Base-by-base conservation (phyloP, 495 filamentous ascomycete genomes). In the Penicillium chermesinum region DNA sequence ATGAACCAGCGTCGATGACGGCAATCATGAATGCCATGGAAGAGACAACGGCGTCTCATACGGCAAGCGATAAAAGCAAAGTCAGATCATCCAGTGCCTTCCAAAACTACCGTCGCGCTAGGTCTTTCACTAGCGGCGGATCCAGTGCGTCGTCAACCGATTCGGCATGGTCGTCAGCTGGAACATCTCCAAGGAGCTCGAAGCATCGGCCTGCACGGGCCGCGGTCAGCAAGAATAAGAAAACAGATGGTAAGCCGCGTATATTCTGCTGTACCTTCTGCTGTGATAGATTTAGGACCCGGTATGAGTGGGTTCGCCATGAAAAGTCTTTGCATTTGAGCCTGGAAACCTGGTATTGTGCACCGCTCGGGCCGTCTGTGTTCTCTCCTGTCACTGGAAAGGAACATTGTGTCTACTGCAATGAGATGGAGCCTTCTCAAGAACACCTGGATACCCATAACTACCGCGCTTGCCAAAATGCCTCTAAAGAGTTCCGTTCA, bases 301-400 rank as follows among this genome's bases (percentile, higher is more conserved):
- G 87, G 56, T 85, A 87, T 61, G 86, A 89, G 63, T 89, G 86
- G 85, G 79, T 85, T 47, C 71, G 86, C 33, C 86, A 89, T 58
- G 86, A 89, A 58, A 89, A 88, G 52, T 84, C 83, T 3, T 63
- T 88, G 17, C 86, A 89, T 62, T 57, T 89, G 35, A 82, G 77
- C 8, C 72, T 89, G 0, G 86, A 89, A 57, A 79, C 83, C 22
- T 89, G 86, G 86, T 78, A 83, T 13, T 89, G 85, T 58, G 77
- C 79, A 12, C 83, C 84, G 0, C 65, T 80, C 34, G 85, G 85
- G 1, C 41, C 49, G 0, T 49, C 41, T 2, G 41, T 53, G 2
- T 38, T 49, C 18, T 43, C 42, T 2, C 21, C 33, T 5, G 34
- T 48, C 2, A 49, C 50, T 0, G 49, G 54, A 16, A 40, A 42